Evolutionary conservation across 306 rosid genomes (phyloP).

Genomic region (Begonia loranthoides): DNA sequence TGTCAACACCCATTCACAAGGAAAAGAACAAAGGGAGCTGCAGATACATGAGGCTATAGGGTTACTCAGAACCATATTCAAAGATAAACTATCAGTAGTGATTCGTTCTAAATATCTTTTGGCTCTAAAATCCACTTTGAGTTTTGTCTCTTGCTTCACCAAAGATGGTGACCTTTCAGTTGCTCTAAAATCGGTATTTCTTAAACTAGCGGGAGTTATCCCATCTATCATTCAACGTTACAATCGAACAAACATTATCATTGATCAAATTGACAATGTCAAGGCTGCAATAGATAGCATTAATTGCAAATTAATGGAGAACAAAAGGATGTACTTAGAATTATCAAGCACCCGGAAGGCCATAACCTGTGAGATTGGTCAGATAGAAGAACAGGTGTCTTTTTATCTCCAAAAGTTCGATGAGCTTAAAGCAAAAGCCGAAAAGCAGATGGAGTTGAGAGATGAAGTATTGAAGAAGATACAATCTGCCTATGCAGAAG

Average conservation of each 20-base stretch:
- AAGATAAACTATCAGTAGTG: background rate
- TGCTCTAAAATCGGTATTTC: background rate
- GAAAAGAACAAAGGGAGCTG: background rate
- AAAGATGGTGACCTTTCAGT: background rate
- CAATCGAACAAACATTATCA: background rate
- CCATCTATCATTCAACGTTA: background rate
- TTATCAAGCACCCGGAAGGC: background rate
- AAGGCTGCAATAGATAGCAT: background rate
- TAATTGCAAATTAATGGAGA: background rate
- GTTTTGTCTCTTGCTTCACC: background rate
- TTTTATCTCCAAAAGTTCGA: background rate
- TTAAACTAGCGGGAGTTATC: background rate
- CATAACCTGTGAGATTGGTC: background rate
- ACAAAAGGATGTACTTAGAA: background rate
- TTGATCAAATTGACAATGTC: background rate
- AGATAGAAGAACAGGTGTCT: background rate
- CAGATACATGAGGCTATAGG: background rate
- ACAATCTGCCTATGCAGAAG: background rate
- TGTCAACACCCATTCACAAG: background rate
- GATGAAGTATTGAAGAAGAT: background rate
- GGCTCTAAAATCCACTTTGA: background rate
- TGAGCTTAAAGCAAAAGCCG: background rate
- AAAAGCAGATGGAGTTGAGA: background rate
- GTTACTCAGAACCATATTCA: background rate
- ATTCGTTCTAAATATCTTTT: background rate